Percentiles rank a stretch among this genome's conserved stretches.
These are phyloP conservation scores for Middelhovenomyces tepae DNA, from an alignment of 805 yeast genomes.

Conservation along the genomic window DNA sequence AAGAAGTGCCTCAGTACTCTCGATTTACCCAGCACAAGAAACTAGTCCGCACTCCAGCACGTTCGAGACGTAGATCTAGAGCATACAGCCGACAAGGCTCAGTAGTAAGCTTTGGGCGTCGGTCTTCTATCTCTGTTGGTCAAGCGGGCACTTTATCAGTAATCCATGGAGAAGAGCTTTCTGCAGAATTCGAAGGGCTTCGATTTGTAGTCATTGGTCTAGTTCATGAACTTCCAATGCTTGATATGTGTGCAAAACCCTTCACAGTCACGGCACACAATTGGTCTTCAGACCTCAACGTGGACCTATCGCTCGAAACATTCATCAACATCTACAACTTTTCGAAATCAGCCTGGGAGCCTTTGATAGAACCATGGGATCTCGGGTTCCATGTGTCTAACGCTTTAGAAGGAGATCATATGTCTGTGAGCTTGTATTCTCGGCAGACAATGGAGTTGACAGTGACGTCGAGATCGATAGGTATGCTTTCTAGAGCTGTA, in stretches of 20 bases:
- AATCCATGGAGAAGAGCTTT: conserved; percentile 61
- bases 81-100: no score
- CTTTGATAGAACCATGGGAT: conserved; percentile 82
- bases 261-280: conserved; percentile 61
- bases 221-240: conserved; percentile 80
- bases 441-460: conserved; percentile 71
- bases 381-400: conserved; percentile 61
- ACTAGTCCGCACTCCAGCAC: not conserved
- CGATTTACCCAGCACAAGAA: conserved; percentile 15
- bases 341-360: conserved; percentile 90
- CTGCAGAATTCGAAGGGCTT: conserved; percentile 63
- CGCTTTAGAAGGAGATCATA: conserved; percentile 34
- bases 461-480: conserved; percentile 72
- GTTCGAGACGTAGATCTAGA: not conserved
- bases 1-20: conserved; percentile 12
- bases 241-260: conserved; percentile 68
- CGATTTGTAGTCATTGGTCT: conserved; percentile 82
- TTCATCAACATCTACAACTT: conserved; percentile 75
- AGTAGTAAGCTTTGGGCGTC: no score
- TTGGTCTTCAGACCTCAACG: conserved; percentile 81
- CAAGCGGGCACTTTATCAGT: conserved; percentile 28
- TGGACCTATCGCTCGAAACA: conserved; percentile 57
- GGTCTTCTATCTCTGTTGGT: not conserved
- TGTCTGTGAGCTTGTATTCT: conserved; percentile 62
- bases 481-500: conserved; percentile 62